Evolutionary conservation across 108 stramenopile species (phyloP).

Genomic region (Fragilariopsis cylindrus): DNA sequence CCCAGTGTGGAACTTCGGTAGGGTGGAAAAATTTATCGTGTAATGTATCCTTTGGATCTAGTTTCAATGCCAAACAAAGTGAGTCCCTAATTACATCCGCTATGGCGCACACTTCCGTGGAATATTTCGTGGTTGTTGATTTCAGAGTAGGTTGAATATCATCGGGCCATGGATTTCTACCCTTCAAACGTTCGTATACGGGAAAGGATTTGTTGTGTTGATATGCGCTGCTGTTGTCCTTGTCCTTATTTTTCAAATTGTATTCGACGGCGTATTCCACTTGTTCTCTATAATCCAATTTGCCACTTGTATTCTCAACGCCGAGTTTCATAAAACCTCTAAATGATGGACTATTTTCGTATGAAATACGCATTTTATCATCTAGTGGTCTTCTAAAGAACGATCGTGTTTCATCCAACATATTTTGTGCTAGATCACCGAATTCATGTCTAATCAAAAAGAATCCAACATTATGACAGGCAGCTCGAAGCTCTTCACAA

Average conservation of each 20-base stretch:
- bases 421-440: slow-evolving; percentile 25
- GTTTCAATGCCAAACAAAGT: slow-evolving; percentile 51
- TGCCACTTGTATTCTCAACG: slow-evolving; percentile 71
- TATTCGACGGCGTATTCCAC: slow-evolving; percentile 70
- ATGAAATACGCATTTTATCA: slow-evolving; percentile 59
- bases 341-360: slow-evolving; percentile 48
- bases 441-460: slow-evolving; percentile 60
- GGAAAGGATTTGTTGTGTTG: slow-evolving; percentile 1
- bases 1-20: slow-evolving; percentile 60
- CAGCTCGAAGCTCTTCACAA: slow-evolving; percentile 56
- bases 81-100: slow-evolving; percentile 55
- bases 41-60: slow-evolving; percentile 36
- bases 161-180: slow-evolving; percentile 62
- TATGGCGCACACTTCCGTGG: slow-evolving; percentile 36
- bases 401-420: slow-evolving; percentile 41
- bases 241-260: slow-evolving; percentile 5
- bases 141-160: slow-evolving; percentile 44
- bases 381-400: slow-evolving; percentile 58
- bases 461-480: slow-evolving; percentile 67
- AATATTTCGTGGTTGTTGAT: slow-evolving; percentile 40
- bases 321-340: slow-evolving; percentile 76
- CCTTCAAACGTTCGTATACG: slow-evolving; percentile 51
- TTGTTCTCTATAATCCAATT: slow-evolving; percentile 66
- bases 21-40: slow-evolving; percentile 14
- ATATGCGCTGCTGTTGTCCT: not conserved